Percentiles rank a stretch among this genome's conserved stretches.
Conservation (phyloP, 108 stramenopile genomes). For the Cyclotella cryptica region DNA sequence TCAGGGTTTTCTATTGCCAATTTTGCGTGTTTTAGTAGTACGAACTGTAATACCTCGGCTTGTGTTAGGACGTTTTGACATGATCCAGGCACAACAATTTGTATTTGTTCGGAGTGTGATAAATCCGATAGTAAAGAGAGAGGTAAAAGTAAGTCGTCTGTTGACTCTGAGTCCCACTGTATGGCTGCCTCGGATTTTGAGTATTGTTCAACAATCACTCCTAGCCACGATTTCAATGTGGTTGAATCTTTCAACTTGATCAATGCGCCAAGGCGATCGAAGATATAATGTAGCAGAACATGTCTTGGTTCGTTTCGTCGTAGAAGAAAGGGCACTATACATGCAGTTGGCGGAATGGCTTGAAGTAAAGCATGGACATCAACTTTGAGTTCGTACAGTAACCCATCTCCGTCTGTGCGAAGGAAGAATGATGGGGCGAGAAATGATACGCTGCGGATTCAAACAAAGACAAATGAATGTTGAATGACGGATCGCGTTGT, state of each 20-base stretch:
- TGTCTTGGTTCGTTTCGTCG: constrained; percentile 27
- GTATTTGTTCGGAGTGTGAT: constrained; percentile 4
- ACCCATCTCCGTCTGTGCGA: constrained; percentile 36
- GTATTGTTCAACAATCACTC: constrained; percentile 32
- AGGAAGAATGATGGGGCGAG: constrained; percentile 40
- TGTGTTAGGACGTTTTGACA: constrained; percentile 32
- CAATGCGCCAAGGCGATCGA: constrained; percentile 27
- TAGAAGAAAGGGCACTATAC: constrained; percentile 38
- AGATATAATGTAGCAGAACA: constrained; percentile 12
- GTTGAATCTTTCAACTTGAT: constrained; percentile 21
- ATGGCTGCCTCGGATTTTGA: constrained; percentile 25
- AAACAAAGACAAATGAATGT: not conserved
- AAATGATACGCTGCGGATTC: constrained; percentile 23
- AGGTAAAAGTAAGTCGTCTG: constrained; percentile 18
- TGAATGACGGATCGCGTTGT: no score
- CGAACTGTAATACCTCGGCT: constrained; percentile 31
- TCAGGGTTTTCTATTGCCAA: constrained; percentile 19
- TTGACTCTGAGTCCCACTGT: constrained; percentile 32
- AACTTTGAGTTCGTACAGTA: constrained; percentile 32
- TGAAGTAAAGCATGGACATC: constrained; percentile 19
- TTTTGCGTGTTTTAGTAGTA: constrained; percentile 41
- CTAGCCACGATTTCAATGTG: constrained; percentile 23
- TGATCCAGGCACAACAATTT: constrained; percentile 7
- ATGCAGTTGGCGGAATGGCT: constrained; percentile 20
- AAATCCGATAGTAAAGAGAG: constrained; percentile 12